These are phyloP conservation scores for Debaryomyces subglobosus DNA, from an alignment of 1,139 yeast genomes.

Conservation along the genomic window DNA sequence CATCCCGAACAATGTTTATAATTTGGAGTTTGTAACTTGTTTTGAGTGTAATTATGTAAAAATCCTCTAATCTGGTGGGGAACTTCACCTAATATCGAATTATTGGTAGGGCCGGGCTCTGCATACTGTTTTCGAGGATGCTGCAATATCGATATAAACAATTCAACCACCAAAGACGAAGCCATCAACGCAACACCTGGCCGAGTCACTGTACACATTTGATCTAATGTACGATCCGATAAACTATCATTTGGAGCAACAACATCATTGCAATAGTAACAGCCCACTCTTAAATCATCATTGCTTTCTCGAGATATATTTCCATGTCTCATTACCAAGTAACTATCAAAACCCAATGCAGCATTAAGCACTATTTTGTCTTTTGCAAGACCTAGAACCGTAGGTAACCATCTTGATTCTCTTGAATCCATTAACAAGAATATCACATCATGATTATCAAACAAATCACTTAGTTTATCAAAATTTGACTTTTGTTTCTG, in stretches of 20 bases:
- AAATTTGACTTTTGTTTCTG: slow-evolving; percentile 51
- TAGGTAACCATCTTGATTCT: slow-evolving; percentile 95
- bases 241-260: slow-evolving; percentile 90
- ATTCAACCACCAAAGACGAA: slow-evolving; percentile 82
- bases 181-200: slow-evolving; percentile 95
- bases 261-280: slow-evolving; percentile 94
- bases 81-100: slow-evolving; percentile 57
- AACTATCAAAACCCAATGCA: slow-evolving; percentile 93
- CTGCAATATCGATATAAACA: slow-evolving; percentile 75
- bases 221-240: slow-evolving; percentile 85
- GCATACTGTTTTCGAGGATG: slow-evolving; percentile 52
- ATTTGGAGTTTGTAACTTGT: slow-evolving; percentile 69
- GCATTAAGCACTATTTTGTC: slow-evolving; percentile 82
- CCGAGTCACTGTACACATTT: slow-evolving; percentile 97
- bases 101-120: slow-evolving; percentile 38
- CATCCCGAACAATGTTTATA: slow-evolving; percentile 87
- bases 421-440: slow-evolving; percentile 90
- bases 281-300: slow-evolving; percentile 62
- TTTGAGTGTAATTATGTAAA: slow-evolving; percentile 62
- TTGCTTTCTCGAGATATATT: slow-evolving; percentile 19
- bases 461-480: slow-evolving; percentile 53
- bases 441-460: slow-evolving; percentile 71
- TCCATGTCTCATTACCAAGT: slow-evolving; percentile 93
- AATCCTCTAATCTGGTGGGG: slow-evolving; percentile 95
- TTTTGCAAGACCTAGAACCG: slow-evolving; percentile 70